These are phyloP conservation scores for Lodderomyces beijingensis DNA, from an alignment of 1,139 yeast genomes.

Conservation along the genomic window DNA sequence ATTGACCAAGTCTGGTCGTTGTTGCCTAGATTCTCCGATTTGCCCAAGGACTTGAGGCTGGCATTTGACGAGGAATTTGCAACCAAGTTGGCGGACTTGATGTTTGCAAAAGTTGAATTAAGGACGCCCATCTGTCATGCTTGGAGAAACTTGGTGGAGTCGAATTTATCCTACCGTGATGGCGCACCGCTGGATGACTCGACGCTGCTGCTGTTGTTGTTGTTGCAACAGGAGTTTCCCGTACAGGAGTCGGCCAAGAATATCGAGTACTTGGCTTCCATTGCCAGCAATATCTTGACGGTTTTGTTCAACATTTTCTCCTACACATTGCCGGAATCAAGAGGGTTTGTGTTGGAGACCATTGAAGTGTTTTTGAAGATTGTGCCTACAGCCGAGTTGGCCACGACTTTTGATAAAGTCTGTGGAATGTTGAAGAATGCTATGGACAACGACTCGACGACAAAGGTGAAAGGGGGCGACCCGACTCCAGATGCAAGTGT, in stretches of 20 bases:
- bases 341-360: slow-evolving; percentile 82
- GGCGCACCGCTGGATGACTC: slow-evolving; percentile 49
- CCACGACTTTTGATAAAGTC: slow-evolving; percentile 77
- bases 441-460: slow-evolving; percentile 54
- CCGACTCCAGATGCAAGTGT: slow-evolving; percentile 55
- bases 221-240: slow-evolving; percentile 61
- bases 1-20: slow-evolving; percentile 91
- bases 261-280: slow-evolving; percentile 57
- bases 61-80: slow-evolving; percentile 78
- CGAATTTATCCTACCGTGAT: slow-evolving; percentile 59
- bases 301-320: slow-evolving; percentile 89
- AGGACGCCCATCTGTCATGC: slow-evolving; percentile 82
- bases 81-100: slow-evolving; percentile 61
- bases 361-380: slow-evolving; percentile 77
- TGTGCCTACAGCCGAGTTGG: slow-evolving; percentile 63
- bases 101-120: slow-evolving; percentile 71
- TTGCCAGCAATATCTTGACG: slow-evolving; percentile 72
- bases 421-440: slow-evolving; percentile 73
- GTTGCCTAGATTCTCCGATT: slow-evolving; percentile 82
- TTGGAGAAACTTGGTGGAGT: slow-evolving; percentile 71
- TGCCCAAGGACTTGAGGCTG: slow-evolving; percentile 66
- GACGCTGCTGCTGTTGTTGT: slow-evolving; percentile 15
- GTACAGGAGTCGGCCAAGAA: slow-evolving; percentile 51
- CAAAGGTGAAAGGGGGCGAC: slow-evolving; percentile 30
- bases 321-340: slow-evolving; percentile 76